phyloP scores from a whole-genome alignment of 345 rosid genomes.

The Melaleuca quinquenervia region DNA sequence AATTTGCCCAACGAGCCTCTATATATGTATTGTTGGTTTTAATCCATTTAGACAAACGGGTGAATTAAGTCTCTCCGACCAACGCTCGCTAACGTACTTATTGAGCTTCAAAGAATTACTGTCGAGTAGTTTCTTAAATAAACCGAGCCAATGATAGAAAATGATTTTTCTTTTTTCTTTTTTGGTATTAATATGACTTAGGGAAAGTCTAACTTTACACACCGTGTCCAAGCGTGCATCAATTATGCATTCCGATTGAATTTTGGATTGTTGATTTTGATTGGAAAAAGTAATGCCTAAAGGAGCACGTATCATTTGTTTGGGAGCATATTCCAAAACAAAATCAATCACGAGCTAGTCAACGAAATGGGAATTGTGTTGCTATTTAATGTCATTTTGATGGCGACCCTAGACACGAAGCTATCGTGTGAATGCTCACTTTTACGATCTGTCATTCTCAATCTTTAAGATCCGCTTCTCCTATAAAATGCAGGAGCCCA shows the following conservation, averaged over 20 bases:
- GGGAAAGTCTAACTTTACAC: not conserved
- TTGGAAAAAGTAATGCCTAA: not conserved
- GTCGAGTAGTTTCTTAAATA: not conserved
- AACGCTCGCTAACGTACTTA: too few species aligned
- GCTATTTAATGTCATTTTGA: not conserved
- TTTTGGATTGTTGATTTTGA: not conserved
- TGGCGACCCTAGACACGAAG: not conserved
- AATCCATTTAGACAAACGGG: not conserved
- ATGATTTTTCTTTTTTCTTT: not conserved
- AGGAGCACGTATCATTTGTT: not conserved
- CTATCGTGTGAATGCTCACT: not conserved
- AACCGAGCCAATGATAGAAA: not conserved
- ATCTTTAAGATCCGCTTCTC: not conserved
- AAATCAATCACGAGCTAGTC: not conserved
- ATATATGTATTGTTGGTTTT: not conserved
- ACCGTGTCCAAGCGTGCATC: not conserved
- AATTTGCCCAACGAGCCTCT: not conserved
- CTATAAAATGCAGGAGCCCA: not conserved
- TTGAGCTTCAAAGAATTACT: too few species aligned
- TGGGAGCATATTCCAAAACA: not conserved
- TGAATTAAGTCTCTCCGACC: too few species aligned
- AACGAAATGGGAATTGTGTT: not conserved
- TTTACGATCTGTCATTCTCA: not conserved
- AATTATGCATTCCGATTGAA: not conserved
- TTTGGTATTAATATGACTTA: not conserved